phyloP scores from a whole-genome alignment of 495 filamentous ascomycete genomes.

The Talaromyces liani region DNA sequence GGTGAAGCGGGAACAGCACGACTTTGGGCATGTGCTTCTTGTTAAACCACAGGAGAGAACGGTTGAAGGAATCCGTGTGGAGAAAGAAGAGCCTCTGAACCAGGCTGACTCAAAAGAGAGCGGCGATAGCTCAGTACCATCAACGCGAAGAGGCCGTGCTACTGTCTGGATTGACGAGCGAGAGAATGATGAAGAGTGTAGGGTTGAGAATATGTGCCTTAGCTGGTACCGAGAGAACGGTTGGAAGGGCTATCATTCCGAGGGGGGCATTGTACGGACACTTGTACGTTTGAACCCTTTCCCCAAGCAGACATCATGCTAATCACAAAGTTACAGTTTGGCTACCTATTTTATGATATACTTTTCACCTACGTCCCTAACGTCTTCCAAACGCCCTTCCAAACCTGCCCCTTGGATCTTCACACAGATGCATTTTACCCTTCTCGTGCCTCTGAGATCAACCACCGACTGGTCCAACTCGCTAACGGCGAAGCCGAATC shows the following conservation, averaged over 20 bases:
- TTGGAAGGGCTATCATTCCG: conserved; percentile 91
- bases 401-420: conserved; percentile 88
- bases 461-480: conserved; percentile 78
- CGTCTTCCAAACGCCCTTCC: conserved; percentile 91
- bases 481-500: conserved; percentile 61
- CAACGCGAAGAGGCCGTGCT: conserved; percentile 51
- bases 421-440: conserved; percentile 93
- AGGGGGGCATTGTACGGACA: conserved; percentile 84
- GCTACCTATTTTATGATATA: conserved; percentile 87
- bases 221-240: conserved; percentile 73
- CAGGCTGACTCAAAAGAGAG: conserved; percentile 12
- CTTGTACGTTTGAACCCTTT: no score
- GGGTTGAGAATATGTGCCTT: conserved; percentile 89
- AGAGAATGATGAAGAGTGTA: conserved; percentile 61
- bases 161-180: conserved; percentile 81
- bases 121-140: conserved; percentile 19
- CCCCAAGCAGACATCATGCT: no score
- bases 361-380: conserved; percentile 92
- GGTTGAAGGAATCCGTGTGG: conserved; percentile 69
- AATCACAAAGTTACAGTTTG: no score
- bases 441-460: conserved; percentile 77
- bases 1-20: conserved; percentile 82
- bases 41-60: conserved; percentile 65
- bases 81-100: conserved; percentile 37
- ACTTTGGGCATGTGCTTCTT: conserved; percentile 80